Percentiles rank a stretch among this genome's conserved stretches.
These are phyloP conservation scores for Diaporthe sp. DNA, from an alignment of 2,329 filamentous ascomycete species.

Conservation along the genomic window DNA sequence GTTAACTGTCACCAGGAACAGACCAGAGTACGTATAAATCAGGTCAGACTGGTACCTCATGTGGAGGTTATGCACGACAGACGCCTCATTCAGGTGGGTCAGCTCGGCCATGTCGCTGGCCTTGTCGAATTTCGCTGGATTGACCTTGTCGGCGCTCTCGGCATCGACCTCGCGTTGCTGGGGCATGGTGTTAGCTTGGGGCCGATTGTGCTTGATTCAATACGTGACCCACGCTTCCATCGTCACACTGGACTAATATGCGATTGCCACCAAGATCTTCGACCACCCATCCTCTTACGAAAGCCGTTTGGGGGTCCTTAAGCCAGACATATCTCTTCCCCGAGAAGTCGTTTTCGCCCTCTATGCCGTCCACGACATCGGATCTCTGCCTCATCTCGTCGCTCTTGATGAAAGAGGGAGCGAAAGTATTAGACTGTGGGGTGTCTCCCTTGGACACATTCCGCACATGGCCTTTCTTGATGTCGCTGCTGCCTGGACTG, in stretches of 20 bases:
- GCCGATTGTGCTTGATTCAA: not conserved
- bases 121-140: slow-evolving; percentile 99
- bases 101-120: slow-evolving; percentile 99
- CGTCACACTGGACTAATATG: slow-evolving; percentile 90
- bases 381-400: slow-evolving; percentile 75
- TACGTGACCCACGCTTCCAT: slow-evolving; percentile 78
- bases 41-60: slow-evolving; percentile 95
- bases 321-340: slow-evolving; percentile 99
- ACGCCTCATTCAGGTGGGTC: slow-evolving; percentile 97
- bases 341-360: slow-evolving; percentile 98
- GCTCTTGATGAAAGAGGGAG: slow-evolving; percentile 93
- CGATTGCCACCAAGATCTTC: slow-evolving; percentile 78
- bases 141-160: slow-evolving; percentile 97
- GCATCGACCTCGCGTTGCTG: slow-evolving; percentile 89
- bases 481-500: slow-evolving; percentile 28
- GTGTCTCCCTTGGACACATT: slow-evolving; percentile 73
- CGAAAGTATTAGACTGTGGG: slow-evolving; percentile 83
- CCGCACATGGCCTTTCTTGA: slow-evolving; percentile 52
- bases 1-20: slow-evolving; percentile 97
- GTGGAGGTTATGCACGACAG: slow-evolving; percentile 96
- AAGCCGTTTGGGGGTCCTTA: slow-evolving; percentile 85
- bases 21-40: slow-evolving; percentile 97
- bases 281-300: slow-evolving; percentile 91
- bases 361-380: slow-evolving; percentile 76
- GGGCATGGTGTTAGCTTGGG: slow-evolving; percentile 35